Base-by-base conservation (phyloP, 768 basidiomycete species). In the Rubroboletus satanas region DNA sequence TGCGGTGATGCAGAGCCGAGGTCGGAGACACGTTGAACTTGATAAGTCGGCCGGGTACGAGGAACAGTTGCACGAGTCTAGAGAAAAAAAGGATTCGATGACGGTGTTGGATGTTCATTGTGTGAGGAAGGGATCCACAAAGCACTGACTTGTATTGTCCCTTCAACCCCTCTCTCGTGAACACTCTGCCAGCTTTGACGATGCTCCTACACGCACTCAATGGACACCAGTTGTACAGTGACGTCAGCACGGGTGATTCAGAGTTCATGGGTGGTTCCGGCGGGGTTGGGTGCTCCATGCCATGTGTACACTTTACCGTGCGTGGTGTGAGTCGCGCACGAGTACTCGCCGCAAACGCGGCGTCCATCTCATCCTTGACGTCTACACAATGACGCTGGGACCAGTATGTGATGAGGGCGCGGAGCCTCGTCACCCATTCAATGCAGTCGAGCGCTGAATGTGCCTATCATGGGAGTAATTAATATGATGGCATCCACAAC, bases 211-310 rank as follows among this genome's bases (percentile, higher is more conserved):
- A 98, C 1, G 83, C 84, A 36, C 88, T 82, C 57, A 95, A 67
- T 2, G 87, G 77, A 65, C 96, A 98, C 93, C 91, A 93, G 62
- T 90, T 89, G 77, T 90, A 94, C 43, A 93, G 69, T 0, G 79
- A 75, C 45, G 79, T 74, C 45, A 94, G 72, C 12, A 82, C 79
- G 4, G 84, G 79, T 38, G 83, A 72, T 8, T 82, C 81, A 15
- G 77, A 72, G 62, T 84, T 79, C 1, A 75, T 71, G 1, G 82
- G 79, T 11, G 79, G 69, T 57, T 83, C 82, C n/a, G 80, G 80
- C 23, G 75, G 73, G 21, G 65, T 60, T 23, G 79, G 74, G 31
- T 75, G 69, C 9, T 76, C 74, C 44, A 73, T 71, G 28, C 71
- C 70, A 54, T 73, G 69, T 37, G 41, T 21, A 32, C 51, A 63